These are phyloP conservation scores for Teratosphaeria viscida DNA, from an alignment of 2,329 filamentous ascomycete genomes.

Conservation along the genomic window DNA sequence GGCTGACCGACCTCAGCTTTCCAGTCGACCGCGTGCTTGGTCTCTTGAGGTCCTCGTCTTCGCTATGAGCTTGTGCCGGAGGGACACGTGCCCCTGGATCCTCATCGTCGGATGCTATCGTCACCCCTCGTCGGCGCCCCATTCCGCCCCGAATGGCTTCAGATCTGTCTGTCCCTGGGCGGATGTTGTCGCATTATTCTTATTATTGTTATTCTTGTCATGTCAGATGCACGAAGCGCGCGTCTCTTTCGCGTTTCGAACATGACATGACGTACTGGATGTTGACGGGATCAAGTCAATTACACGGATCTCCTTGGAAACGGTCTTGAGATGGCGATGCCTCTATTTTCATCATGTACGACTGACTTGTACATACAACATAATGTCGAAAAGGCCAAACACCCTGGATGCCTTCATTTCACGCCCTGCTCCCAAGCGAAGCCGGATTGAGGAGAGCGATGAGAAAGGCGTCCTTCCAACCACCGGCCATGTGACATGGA, in stretches of 20 bases:
- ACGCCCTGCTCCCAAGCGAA: constrained; percentile 34
- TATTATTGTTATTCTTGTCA: too few species aligned
- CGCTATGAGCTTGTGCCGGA: neutral
- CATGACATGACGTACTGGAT: neutral
- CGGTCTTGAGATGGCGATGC: neutral
- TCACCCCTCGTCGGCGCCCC: constrained; percentile 18
- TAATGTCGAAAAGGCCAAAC: constrained; percentile 40
- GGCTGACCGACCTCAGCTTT: constrained; percentile 13
- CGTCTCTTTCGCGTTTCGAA: neutral
- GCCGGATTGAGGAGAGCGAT: neutral
- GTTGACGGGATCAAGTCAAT: neutral
- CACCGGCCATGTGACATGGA: neutral
- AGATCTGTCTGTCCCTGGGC: too few species aligned
- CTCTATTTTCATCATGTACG: neutral
- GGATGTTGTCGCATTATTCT: too few species aligned
- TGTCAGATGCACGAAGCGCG: too few species aligned
- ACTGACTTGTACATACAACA: neutral
- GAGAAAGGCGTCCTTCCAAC: neutral
- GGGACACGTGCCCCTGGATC: constrained; percentile 5
- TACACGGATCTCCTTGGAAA: too few species aligned
- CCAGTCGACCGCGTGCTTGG: constrained; percentile 10
- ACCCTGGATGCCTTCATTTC: constrained; percentile 62
- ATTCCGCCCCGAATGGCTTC: constrained; percentile 14
- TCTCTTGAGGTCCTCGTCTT: constrained; percentile 5
- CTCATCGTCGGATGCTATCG: constrained; percentile 16